phyloP scores from a whole-genome alignment of 306 rosid genomes.

The Psophocarpus tetragonolobus region DNA sequence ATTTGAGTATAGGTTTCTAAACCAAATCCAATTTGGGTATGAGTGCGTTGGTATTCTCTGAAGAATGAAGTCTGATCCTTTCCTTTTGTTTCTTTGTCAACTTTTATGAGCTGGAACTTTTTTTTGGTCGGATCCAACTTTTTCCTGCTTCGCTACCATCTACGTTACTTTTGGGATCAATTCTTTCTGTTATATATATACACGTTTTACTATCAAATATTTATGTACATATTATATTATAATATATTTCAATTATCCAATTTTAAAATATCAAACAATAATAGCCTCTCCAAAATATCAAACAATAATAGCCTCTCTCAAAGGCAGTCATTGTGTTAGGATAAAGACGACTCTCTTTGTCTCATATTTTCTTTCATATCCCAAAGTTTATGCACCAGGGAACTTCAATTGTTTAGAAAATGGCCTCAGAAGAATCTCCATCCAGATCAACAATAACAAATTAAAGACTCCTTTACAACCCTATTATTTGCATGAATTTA shows the following conservation, averaged over 20 bases:
- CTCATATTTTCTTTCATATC: not conserved
- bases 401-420: conserved; percentile 25
- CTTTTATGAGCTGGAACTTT: conserved; percentile 24
- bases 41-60: conserved; percentile 12
- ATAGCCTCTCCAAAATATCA: not conserved
- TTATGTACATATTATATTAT: not conserved
- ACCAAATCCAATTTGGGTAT: too few species aligned
- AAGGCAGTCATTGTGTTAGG: not conserved
- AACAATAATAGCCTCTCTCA: not conserved
- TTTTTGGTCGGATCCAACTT: conserved; percentile 10
- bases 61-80: too few species aligned
- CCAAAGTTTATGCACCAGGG: conserved; percentile 1
- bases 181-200: not conserved
- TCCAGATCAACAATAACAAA: not conserved
- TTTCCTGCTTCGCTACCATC: not conserved
- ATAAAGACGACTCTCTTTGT: not conserved
- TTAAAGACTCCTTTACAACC: conserved; percentile 24
- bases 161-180: not conserved
- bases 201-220: not conserved
- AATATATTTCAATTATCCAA: not conserved
- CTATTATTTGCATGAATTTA: not conserved
- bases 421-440: conserved; percentile 15
- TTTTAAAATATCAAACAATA: not conserved
- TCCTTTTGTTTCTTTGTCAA: not conserved
- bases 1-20: too few species aligned